phyloP scores from a whole-genome alignment of 371 early-diverging fungal genomes.

The Mucor velutinosus region DNA sequence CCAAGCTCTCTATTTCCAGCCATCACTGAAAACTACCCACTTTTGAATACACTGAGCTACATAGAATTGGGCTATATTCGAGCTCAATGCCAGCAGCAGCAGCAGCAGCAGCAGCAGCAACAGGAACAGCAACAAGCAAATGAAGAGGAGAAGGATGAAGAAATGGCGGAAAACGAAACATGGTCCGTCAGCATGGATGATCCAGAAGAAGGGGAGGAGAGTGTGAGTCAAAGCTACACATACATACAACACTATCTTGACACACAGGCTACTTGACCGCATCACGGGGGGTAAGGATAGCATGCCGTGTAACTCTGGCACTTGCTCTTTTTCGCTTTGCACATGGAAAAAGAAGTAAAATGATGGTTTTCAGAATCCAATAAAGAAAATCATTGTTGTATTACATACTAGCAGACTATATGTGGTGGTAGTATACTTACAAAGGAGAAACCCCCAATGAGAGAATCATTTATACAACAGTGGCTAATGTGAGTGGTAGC shows the following conservation, averaged over 20 bases:
- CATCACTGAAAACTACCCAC: constrained; percentile 11
- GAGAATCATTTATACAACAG: too few species aligned
- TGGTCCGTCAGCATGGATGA: neutral
- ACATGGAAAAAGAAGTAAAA: neutral
- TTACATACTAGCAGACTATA: too few species aligned
- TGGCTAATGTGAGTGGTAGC: too few species aligned
- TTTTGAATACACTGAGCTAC: constrained; percentile 19
- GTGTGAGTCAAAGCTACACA: constrained; percentile 20
- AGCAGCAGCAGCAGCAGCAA: neutral
- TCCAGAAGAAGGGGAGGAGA: constrained; percentile 8
- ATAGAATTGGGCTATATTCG: constrained; percentile 15
- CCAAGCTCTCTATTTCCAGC: constrained; percentile 7
- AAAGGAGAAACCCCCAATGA: too few species aligned
- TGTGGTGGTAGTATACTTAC: too few species aligned
- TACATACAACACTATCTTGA: constrained; percentile 28
- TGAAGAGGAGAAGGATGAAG: neutral
- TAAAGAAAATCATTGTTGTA: neutral
- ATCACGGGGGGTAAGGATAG: neutral
- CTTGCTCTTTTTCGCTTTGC: neutral
- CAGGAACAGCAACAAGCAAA: neutral
- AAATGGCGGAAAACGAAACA: neutral
- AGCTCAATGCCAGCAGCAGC: constrained; percentile 2
- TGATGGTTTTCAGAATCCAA: neutral
- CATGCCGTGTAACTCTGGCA: neutral
- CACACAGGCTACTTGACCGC: neutral